Percentiles rank a stretch among this genome's conserved stretches.
Evolutionary conservation across 2,329 filamentous ascomycete genomes (phyloP).

Genomic region (Clarireedia homoeocarpa): DNA sequence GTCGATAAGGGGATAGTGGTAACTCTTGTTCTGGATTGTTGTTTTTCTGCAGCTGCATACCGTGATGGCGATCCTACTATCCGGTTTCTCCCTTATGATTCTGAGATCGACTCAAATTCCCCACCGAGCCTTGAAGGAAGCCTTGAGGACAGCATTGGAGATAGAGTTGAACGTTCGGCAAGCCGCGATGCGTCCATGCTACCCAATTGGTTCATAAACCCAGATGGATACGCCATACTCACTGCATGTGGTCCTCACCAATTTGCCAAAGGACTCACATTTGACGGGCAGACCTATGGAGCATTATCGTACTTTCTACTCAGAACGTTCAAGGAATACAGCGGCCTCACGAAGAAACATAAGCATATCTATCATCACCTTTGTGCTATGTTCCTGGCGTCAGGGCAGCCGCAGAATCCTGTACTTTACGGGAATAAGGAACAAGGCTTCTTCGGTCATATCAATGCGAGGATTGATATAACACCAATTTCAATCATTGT

Average conservation of each 20-base stretch:
- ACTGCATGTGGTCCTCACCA: slow-evolving; percentile 3
- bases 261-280: neutral
- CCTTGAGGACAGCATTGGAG: neutral
- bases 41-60: neutral
- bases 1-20: neutral
- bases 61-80: neutral
- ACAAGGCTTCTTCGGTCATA: neutral
- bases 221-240: neutral
- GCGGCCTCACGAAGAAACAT: neutral
- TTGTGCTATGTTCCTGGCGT: neutral
- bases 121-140: neutral
- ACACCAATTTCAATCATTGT: too few relatives aligned
- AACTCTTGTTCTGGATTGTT: neutral
- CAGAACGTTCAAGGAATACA: neutral
- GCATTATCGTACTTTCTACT: neutral
- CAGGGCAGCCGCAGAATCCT: neutral
- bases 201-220: neutral
- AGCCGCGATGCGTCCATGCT: neutral
- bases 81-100: neutral
- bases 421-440: neutral
- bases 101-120: neutral
- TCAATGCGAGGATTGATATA: neutral
- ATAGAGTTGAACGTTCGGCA: neutral
- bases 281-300: neutral
- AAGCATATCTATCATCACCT: neutral